Evolutionary conservation across 495 filamentous ascomycete species (phyloP).

Genomic region (Podospora australis): DNA sequence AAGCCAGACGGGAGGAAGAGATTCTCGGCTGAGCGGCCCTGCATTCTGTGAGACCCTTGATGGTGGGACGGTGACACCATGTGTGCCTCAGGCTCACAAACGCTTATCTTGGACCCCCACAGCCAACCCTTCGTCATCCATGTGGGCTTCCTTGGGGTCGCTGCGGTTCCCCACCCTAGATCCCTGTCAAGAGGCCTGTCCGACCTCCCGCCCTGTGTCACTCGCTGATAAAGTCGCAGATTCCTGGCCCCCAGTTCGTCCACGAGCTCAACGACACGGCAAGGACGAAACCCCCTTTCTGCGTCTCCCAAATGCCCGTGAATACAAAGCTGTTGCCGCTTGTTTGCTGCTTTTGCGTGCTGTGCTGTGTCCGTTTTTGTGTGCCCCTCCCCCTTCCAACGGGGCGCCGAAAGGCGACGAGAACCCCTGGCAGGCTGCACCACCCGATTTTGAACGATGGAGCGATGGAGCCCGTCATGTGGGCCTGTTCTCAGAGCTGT

Average conservation of each 20-base stretch:
- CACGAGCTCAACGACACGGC: no score
- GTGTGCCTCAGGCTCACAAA: slow-evolving; percentile 2
- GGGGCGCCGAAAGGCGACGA: background rate
- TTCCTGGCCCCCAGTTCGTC: slow-evolving; percentile 16
- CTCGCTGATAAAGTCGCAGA: slow-evolving; percentile 25
- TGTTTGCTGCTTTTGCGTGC: no score
- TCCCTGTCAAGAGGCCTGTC: slow-evolving; percentile 20
- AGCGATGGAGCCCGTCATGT: background rate
- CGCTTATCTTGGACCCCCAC: slow-evolving; percentile 33
- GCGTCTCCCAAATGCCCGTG: no score
- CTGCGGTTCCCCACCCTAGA: slow-evolving; percentile 14
- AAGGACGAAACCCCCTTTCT: no score
- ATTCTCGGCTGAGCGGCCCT: slow-evolving; percentile 16
- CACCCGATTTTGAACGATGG: background rate
- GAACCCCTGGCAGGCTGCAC: background rate
- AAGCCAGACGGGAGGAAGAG: slow-evolving; percentile 3
- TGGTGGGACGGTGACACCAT: background rate
- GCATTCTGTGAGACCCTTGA: slow-evolving; percentile 9
- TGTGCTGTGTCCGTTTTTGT: no score
- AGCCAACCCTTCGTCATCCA: slow-evolving; percentile 19
- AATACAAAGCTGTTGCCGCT: no score
- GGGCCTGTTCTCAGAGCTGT: background rate
- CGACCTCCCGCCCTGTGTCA: slow-evolving; percentile 17
- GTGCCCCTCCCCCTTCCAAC: no score
- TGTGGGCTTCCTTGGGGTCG: slow-evolving; percentile 21